Evolutionary conservation across 2,329 filamentous ascomycete genomes (phyloP), one percentile per base, ranked within the genome.

Genomic region (Colletotrichum sp.): DNA sequence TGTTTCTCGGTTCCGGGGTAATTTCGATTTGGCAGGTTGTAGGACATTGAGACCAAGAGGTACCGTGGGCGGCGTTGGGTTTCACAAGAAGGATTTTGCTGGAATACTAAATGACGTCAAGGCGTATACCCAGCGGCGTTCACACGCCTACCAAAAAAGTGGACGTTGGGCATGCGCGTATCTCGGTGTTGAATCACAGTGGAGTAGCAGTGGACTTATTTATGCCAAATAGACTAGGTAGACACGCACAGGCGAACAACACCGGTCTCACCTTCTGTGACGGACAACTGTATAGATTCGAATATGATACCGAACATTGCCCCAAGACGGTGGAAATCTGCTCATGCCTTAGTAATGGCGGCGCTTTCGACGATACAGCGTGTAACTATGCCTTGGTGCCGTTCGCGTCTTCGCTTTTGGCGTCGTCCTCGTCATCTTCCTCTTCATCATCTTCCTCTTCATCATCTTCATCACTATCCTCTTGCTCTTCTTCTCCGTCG

Each of bases 401-500:
- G 76, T 78, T 79, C 63, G 18, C 59, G 62, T 71, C 52, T 34
- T 68, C 32, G 68, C 71, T 62, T 76, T 75, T 22, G 75, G 48
- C 48, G 57, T 79, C 79, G 8, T 80, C 81, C 4, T 80, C 80
- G 1, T 78, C 60, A n/a, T 62, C 59, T 4, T 88, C 87, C 0
- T 88, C 88, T 2, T 89, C 90, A 0, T 90, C 60, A 13, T 62
- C 59, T 4, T 88, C 87, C 0, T 88, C 88, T 2, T 89, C 90
- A 0, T 90, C 91, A 0, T 88, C 90, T 0, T 90, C 89, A 0
- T 90, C 89, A 0, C 90, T 89, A 0, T 90, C 90, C 1, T 89
- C 90, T 0, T 90, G 91, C 0, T 92, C 93, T 22, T 93, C 93
- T 77, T 96, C 95, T n/a, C 87, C 93, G 78, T 96, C 95, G 2